phyloP scores from a whole-genome alignment of 495 filamentous ascomycete species.

The Penicillium argentinense region DNA sequence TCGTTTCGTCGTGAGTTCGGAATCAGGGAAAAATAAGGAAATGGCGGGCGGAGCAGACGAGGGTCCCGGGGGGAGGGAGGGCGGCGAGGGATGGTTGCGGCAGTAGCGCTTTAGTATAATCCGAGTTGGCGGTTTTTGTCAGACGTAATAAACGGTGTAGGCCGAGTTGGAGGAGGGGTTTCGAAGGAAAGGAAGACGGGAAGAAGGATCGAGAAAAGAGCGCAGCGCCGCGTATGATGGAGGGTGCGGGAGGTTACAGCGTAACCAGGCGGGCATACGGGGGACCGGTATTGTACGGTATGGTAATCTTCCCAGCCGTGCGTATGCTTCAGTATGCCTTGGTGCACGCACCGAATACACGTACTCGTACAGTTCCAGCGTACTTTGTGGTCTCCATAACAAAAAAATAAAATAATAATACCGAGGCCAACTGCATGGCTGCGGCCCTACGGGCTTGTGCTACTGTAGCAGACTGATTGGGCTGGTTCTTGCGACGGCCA shows the following conservation, averaged over 20 bases:
- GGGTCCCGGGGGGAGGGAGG: background rate
- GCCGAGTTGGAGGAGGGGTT: conserved; percentile 9
- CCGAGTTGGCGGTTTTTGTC: no score
- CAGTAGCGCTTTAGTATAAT: no score
- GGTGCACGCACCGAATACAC: background rate
- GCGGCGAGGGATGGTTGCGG: background rate
- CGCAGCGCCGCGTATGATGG: conserved; percentile 2
- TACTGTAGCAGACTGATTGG: conserved; percentile 7
- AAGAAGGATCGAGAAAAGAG: conserved; percentile 19
- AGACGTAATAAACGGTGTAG: conserved; percentile 20
- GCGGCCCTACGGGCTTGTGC: conserved; percentile 9
- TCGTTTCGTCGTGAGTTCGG: conserved; percentile 37
- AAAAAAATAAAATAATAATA: conserved; percentile 8
- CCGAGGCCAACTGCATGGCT: conserved; percentile 14
- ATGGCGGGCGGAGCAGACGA: no score
- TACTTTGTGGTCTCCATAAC: background rate
- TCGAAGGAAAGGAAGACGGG: conserved; percentile 7
- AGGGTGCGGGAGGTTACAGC: background rate
- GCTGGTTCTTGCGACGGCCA: no score
- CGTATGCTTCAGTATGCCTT: no score
- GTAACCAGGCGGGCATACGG: background rate
- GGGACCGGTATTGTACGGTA: conserved; percentile 15
- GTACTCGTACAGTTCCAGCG: background rate
- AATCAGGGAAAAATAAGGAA: conserved; percentile 3
- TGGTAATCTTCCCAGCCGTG: conserved; percentile 11